A percentile compares a stretch with the other conserved stretches of the same genome.
Conservation (phyloP, 2,329 filamentous ascomycete species). For the Sporothrix sp. region DNA sequence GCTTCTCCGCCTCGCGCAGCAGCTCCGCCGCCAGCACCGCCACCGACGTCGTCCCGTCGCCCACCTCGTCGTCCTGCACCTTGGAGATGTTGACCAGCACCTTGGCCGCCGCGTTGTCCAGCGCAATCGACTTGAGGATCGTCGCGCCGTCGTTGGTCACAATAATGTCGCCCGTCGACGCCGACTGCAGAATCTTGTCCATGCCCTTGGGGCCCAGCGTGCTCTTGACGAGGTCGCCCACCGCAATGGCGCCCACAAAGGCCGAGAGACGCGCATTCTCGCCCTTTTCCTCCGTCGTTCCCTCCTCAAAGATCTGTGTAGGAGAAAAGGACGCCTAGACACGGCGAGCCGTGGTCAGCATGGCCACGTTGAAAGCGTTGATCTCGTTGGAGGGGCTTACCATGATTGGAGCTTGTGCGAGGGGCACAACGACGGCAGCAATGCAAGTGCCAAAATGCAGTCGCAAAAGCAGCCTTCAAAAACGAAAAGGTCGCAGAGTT, state of each 20-base stretch:
- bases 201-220: slow-evolving; percentile 96
- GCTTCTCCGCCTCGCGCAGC: slow-evolving; percentile 89
- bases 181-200: slow-evolving; percentile 96
- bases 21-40: slow-evolving; percentile 91
- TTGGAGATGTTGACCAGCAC: slow-evolving; percentile 99
- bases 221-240: slow-evolving; percentile 94
- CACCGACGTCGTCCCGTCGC: slow-evolving; percentile 97
- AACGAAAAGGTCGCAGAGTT: neutral
- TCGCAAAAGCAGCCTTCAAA: neutral
- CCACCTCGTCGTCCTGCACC: slow-evolving; percentile 97
- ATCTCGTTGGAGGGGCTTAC: neutral
- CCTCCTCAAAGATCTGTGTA: slow-evolving; percentile 96
- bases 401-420: slow-evolving; percentile 1
- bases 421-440: no score
- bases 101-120: slow-evolving; percentile 97
- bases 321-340: slow-evolving; percentile 59
- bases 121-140: slow-evolving; percentile 94
- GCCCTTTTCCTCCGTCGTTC: slow-evolving; percentile 94
- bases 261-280: slow-evolving; percentile 98
- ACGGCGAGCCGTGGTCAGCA: neutral
- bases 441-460: neutral
- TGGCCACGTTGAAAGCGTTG: neutral
- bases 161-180: slow-evolving; percentile 95
- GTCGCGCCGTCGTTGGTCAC: slow-evolving; percentile 98
- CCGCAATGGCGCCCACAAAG: slow-evolving; percentile 95